Base-by-base conservation (phyloP, 805 yeast genomes). In the Diddensiella transvaalensis region DNA sequence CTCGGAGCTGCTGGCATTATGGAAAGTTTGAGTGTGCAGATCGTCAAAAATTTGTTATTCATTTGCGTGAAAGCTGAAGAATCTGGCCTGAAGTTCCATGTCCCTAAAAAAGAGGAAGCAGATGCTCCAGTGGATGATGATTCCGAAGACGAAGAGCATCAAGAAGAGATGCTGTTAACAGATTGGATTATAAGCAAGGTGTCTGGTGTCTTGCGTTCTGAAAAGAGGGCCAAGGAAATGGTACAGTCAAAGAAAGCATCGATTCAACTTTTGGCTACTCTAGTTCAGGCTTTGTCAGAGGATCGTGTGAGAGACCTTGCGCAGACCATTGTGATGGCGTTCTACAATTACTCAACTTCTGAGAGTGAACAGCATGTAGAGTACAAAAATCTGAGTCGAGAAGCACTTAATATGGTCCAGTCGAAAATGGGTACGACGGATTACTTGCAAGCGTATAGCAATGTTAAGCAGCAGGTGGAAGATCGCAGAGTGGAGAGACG, bases 1-100 rank as follows among this genome's bases (percentile, higher is more conserved):
- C 68, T 91, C 42, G 80, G 85, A 22, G 96, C 96, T 1, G 93
- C 96, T 2, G 66, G 76, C 4, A 72, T 89, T 22, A 67, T 85
- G 3, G 82, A 80, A 44, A 77, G 74, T 0, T 69, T 88, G 48
- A 85, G 86, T 0, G 63, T 73, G 15, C 85, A 82, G 60, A 73
- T 78, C 23, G 80, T 85, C 19, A 86, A 83, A 63, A 83, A 83
- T 51, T 64, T 90, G 52, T 81, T 83, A 1, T 63, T 71, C 32
- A 72, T 87, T 24, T 71, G 83, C 4, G 74, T 75, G 65, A 67
- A 67, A 47, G 89, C 96, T 96, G 74, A 77, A 23, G 58, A 65
- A 21, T 62, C 72, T 3, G 51, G 70, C 10, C 71, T 78, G 0
- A 53, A 44, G 18, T 55, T 40, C 37, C 15, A 18, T 23, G 11